Evolutionary conservation across 257 asterid species (phyloP), one percentile per base, ranked within the genome.

Genomic region (Parsonsia alboflavescens): DNA sequence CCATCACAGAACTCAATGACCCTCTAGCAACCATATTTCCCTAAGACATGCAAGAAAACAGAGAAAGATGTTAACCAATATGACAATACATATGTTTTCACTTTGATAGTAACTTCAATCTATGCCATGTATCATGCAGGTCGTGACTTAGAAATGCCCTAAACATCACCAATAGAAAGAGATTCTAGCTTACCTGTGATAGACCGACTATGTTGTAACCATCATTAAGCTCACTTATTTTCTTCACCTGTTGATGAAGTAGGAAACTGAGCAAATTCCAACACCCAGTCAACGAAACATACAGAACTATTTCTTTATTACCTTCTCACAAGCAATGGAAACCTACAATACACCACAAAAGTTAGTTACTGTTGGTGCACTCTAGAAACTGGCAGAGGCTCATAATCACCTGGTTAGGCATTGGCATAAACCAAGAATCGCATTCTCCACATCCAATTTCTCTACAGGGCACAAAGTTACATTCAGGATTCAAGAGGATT

Each of bases 351-450:
- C 72, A 64, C 52, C 66, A 72, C 56, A 44, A 44, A 58, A 64
- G 2, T 68, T 16, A 33, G 46, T 63, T 63, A 61, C 9, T 33
- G 48, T 19, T 44, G 58, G 44, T 30, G 33, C 28, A 44, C 5
- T 13, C 9, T n/a, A 59, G 62, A 26, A 44, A 13, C 26, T 24
- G 69, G 57, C 3, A 70, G 28, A 70, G 69, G 73, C 54, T 1
- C 19, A 49, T 67, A 22, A 6, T 50, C 70, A 89, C 98, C 94
- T 92, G 98, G 79, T 89, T 76, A 12, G 62, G 10, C 46, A 92
- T 88, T 33, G 97, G 94, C 91, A 89, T 84, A 6, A 94, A 88
- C 98, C 98, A 93, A 21, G 98, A 90, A 85, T 90, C 96, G 88
- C 89, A 82, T 8, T n/a, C 89, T 77, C 97, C 97, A 75, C 90